Evolutionary conservation across 2,329 filamentous ascomycete species (phyloP).

Genomic region (Boeremia lycopersici): DNA sequence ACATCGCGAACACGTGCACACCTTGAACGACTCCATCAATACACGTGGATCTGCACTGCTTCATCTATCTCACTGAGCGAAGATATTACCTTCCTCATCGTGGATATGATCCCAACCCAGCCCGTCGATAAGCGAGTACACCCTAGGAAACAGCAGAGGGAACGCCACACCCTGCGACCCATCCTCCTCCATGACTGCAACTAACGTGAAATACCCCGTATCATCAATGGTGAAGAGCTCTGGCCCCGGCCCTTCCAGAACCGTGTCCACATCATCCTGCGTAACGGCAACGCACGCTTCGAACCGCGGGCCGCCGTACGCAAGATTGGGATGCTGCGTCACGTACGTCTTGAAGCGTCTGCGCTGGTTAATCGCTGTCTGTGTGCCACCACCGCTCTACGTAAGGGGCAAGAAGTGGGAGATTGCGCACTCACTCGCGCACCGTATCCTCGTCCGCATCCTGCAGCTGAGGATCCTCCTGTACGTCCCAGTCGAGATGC

Average conservation of each 20-base stretch:
- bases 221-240: background rate
- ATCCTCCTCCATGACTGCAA: background rate
- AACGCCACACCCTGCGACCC: background rate
- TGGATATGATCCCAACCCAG: background rate
- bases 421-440: background rate
- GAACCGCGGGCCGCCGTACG: background rate
- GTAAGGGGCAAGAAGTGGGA: background rate
- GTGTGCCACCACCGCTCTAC: background rate
- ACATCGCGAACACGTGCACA: no score
- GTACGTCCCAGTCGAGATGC: conserved; percentile 14
- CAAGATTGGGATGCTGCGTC: background rate
- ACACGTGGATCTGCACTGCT: no score
- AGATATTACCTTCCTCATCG: background rate
- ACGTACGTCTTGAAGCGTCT: background rate
- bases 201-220: background rate
- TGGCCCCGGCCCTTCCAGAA: background rate
- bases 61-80: background rate
- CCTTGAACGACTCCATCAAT: no score
- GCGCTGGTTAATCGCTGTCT: background rate
- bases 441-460: conserved; percentile 1
- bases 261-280: background rate
- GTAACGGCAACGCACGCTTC: background rate
- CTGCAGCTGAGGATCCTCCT: conserved; percentile 10
- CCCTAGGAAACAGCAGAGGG: background rate
- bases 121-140: background rate